phyloP scores from a whole-genome alignment of 2,329 filamentous ascomycete species.

The Fusarium dlaminii region DNA sequence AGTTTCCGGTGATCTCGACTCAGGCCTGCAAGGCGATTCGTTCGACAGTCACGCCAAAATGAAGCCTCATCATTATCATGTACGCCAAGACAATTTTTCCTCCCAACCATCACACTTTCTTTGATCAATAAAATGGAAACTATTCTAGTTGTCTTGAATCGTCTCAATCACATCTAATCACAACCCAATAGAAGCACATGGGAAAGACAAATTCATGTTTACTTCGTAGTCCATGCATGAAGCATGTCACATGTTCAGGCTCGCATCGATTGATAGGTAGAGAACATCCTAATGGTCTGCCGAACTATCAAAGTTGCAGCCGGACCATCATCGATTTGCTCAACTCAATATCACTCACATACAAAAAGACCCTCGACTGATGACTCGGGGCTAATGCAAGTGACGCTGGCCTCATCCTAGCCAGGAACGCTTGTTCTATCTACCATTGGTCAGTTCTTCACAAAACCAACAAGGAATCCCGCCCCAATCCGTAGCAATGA shows the following conservation, averaged over 20 bases:
- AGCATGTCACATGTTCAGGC: background rate
- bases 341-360: slow-evolving; percentile 9
- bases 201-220: background rate
- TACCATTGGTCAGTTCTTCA: slow-evolving; percentile 35
- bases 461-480: slow-evolving; percentile 29
- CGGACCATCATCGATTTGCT: background rate
- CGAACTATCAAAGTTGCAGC: background rate
- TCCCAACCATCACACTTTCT: slow-evolving; percentile 1
- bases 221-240: slow-evolving; percentile 21
- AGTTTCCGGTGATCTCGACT: background rate
- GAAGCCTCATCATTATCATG: slow-evolving; percentile 2
- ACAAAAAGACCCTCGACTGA: slow-evolving; percentile 26
- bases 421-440: slow-evolving; percentile 28
- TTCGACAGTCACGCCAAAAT: slow-evolving; percentile 7
- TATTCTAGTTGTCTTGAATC: background rate
- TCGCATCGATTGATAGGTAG: background rate
- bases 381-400: slow-evolving; percentile 41
- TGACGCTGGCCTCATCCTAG: slow-evolving; percentile 41
- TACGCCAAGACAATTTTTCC: background rate
- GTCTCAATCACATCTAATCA: slow-evolving; percentile 11
- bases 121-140: background rate
- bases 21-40: background rate
- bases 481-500: slow-evolving; percentile 32
- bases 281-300: background rate
- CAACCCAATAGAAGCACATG: background rate